phyloP scores from a whole-genome alignment of 805 yeast species.

The Scheffersomyces amazonensis region DNA sequence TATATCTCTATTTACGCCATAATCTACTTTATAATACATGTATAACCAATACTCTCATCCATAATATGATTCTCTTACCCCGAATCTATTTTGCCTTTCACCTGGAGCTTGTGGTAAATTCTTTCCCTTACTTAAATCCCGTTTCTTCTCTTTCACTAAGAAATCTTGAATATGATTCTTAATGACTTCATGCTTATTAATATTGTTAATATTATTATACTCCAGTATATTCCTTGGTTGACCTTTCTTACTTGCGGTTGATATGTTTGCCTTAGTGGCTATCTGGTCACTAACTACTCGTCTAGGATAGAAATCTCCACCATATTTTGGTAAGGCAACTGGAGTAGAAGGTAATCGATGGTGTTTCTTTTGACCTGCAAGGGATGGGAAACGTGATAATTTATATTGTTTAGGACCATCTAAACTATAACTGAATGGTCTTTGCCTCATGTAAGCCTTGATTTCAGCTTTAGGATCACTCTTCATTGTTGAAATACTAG shows the following conservation, averaged over 20 bases:
- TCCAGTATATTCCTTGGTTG: neutral
- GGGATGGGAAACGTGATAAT: conserved; percentile 3
- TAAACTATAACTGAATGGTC: conserved; percentile 25
- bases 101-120: conserved; percentile 3
- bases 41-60: no score
- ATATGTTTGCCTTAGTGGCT: neutral
- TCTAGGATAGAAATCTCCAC: neutral
- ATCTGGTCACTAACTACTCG: conserved; percentile 1
- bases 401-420: conserved; percentile 22
- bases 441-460: conserved; percentile 16
- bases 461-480: neutral
- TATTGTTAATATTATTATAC: neutral
- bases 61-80: neutral
- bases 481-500: neutral
- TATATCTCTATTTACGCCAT: neutral
- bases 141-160: neutral
- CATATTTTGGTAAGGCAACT: neutral
- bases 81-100: neutral
- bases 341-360: neutral
- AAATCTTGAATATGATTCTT: neutral
- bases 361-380: neutral
- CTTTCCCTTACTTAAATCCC: neutral
- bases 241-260: neutral
- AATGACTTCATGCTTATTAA: neutral
- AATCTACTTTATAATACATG: no score